Base-by-base conservation (phyloP, 2,329 filamentous ascomycete species). In the Arthrobotrys megalospora region DNA sequence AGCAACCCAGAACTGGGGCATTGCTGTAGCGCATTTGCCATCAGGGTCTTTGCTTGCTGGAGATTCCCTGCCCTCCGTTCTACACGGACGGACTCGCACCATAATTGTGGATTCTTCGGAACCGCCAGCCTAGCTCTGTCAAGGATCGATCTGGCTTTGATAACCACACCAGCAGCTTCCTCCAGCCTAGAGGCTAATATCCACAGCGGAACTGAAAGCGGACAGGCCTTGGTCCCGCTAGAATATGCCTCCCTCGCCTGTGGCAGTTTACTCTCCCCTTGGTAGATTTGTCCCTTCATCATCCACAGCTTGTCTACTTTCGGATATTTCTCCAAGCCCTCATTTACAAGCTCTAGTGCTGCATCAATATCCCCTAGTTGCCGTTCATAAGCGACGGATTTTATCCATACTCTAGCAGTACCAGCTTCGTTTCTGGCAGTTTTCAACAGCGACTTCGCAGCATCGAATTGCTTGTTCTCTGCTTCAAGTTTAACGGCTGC, bases 211-310 rank as follows among this genome's bases (percentile, higher is more conserved):
- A 97, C 91, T 0, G 93, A 95, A 80, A 91, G 90, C 1, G 94
- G 90, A 70, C 93, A 95, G 0, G 93, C 93, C 82, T 96, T 92
- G 47, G 95, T 96, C 41, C 96, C 96, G 3, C 93, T 91, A 76
- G 89, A 90, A 85, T 96, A 98, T 0, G 95, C 94, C 84, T 98
- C 94, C 55, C 96, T 90, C 2, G 96, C 96, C 84, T 96, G 92
- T 0, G 92, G 91, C 12, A 92, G 86, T 85, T 93, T 94, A 81
- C 89, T 91, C 55, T 94, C 88, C 50, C 91, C 89, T 83, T 97
- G 92, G 87, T 99, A 99, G 80, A 98, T 96, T 83, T 99, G 96
- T 0, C 96, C 96, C 85, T 99, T 99, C 87, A 97, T 93, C 92
- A 98, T 97, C 91, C 95, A 97, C 24, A 99, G 88, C 85, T 98